Base-by-base conservation (phyloP, 148 eudicot genomes). In the Fagopyrum tataricum region DNA sequence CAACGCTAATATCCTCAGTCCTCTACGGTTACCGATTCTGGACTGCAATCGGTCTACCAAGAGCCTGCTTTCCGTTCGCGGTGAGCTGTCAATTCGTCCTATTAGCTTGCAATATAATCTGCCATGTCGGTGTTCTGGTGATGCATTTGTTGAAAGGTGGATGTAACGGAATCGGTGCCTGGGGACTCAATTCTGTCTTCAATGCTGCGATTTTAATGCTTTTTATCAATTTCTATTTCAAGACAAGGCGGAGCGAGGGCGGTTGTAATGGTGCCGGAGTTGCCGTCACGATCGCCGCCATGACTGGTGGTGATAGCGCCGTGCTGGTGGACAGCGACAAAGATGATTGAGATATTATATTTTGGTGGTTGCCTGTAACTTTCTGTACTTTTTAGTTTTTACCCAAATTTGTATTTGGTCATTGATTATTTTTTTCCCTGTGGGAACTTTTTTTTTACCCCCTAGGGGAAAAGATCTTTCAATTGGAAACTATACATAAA, bases 91-190 rank as follows among this genome's bases (percentile, higher is more conserved):
- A 89, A 55, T 76, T 94, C 6, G 75, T 85, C 4, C 53, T 91
- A 4, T 55, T 93, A 14, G 82, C 84, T 0, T 85, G 89, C 68
- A 91, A 89, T 66, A 6, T 91, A 8, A 1, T 84, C 4, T 88
- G 88, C 44, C 97, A 91, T 48, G 40, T 91, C 0, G 97, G 89
- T 0, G 98, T 94, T 0, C 78, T 94, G 1, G 8, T 85, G 21
- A 53, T 94, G 64, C 96, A 94, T 46, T 76, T 91, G 0, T 58
- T 78, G 6, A 87, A 84, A 31, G 98, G 98, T 0, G 97, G 98
- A 1, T 94, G 98, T 23, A 94, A 94, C 48, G 98, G 96, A 1
- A 87, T 94, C 42, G 93, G 90, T 0, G 97, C 98, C 2, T 94
- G 96, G 98, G 77, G 82, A 0, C 82, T 90, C 40, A 94, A 94